Base-by-base conservation (phyloP, 2,329 filamentous ascomycete genomes). In the Trichoderma atroviride region DNA sequence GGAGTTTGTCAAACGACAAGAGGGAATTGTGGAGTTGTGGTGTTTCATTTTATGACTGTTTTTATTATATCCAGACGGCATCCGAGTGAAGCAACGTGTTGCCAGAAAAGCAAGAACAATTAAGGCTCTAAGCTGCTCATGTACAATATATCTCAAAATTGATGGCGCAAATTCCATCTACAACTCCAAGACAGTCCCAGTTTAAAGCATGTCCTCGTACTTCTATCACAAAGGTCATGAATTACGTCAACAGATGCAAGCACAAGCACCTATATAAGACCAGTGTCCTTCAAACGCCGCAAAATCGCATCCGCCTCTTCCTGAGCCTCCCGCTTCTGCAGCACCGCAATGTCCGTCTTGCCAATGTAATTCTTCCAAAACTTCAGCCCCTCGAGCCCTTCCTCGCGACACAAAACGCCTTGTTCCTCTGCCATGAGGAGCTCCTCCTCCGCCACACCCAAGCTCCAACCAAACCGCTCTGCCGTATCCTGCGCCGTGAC, bases 381-480 rank as follows among this genome's bases (percentile, higher is more conserved):
- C 75, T 91, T 91, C 58, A 97, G 83, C 0, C 96, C 96, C 78
- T 97, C 94, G 16, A 98, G 88, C 5, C 93, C 91, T 75, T 97
- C 94, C 78, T 99, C 96, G 59, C 96, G 90, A 78, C 95, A 98
- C 24, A 99, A 79, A 3, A 89, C 88, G 0, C 96, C 96, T 68
- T 87, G 89, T 78, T 98, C 95, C 79, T 99, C 96, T 0, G 94
- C 94, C 95, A 99, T 97, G 78, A 97, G 92, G 14, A 99, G 84
- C 81, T 99, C 96, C 78, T 98, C 96, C 70, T 91, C 92, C 1
- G 96, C 96, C 27, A 99, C 95, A 10, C 96, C 96, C 9, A 99
- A 91, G 78, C 96, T 98, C 96, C 96, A 99, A 6, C 94, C 93
- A 80, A 99, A 99, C 61, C 89, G 85, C 79, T 96, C 92, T 0